A percentile compares a stretch with the other conserved stretches of the same genome.
Evolutionary conservation across 441 rosid species (phyloP).

Genomic region (Eruca vesicaria): DNA sequence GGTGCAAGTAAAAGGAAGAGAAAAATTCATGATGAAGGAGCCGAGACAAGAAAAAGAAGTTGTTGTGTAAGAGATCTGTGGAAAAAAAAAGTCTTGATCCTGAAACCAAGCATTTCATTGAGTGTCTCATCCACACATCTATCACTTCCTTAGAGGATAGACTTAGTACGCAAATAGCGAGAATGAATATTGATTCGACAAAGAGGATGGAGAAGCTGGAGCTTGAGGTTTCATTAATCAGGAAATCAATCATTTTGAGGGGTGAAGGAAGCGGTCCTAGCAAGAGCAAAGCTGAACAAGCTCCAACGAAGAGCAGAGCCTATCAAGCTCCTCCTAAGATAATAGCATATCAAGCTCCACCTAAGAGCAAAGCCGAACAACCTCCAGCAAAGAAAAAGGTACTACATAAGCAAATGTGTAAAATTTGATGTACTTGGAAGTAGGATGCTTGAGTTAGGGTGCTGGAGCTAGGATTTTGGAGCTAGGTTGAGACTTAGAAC

Average conservation of each 20-base stretch:
- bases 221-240: neutral
- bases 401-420: neutral
- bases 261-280: neutral
- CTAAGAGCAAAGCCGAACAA: neutral
- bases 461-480: too few species aligned
- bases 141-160: neutral
- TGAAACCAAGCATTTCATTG: neutral
- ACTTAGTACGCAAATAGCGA: neutral
- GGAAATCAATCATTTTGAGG: too few species aligned
- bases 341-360: too few species aligned
- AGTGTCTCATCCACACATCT: neutral
- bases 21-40: too few species aligned
- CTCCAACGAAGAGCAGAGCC: neutral
- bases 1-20: too few species aligned
- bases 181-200: neutral
- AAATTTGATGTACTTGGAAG: neutral
- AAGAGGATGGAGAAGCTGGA: neutral
- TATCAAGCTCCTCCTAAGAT: too few species aligned
- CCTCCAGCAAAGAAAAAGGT: neutral
- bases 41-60: neutral
- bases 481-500: too few species aligned
- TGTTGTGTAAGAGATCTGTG: neutral
- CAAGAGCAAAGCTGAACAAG: neutral
- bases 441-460: too few species aligned
- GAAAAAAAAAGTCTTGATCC: neutral